Base-by-base conservation (phyloP, 2,329 filamentous ascomycete species). In the Paecilomyces sp. region DNA sequence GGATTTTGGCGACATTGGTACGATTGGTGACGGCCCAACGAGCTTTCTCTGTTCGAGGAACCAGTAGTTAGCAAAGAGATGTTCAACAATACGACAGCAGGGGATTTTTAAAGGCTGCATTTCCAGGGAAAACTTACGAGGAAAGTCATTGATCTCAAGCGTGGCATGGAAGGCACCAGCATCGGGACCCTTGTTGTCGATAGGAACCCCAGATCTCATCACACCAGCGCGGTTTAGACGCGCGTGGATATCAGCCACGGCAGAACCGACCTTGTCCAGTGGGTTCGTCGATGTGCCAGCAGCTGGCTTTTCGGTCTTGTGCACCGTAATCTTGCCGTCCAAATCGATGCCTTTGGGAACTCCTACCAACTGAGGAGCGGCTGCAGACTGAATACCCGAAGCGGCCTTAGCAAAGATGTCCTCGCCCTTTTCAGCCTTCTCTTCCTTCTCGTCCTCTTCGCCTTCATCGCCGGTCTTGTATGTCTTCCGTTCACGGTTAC, bases 131-230 rank as follows among this genome's bases (percentile, higher is more conserved):
- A 65, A 77, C 79, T 76, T 79, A 81, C 79, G 94, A 34, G 94
- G 94, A 76, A 97, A 97, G 77, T 99, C 94, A 76, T 99, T 99
- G 84, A 99, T 99, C 76, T 97, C 94, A 62, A 99, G 82, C 3
- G 93, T 97, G 15, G 94, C 92, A 74, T 99, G 94, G 83, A 92
- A 99, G 0, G 92, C 92, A 57, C 94, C 94, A 2, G 94, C 94
- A 74, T 99, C 94, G 0, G 94, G 94, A 0, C 94, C 94, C 76
- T 97, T 97, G 79, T 99, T 99, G 79, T 99, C 94, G 71, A 97
- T 95, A 7, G 94, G 92, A 62, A 96, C 92, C 13, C 94, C 94
- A 3, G 91, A 89, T 61, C 94, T 89, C 68, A 97, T 88, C 72
- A 94, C 89, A 36, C 92, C 92, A 34, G 91, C 91, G 67, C 91